Evolutionary conservation across 169 alveolate species (phyloP).

Genomic region (Plasmodium billcollinsi): DNA sequence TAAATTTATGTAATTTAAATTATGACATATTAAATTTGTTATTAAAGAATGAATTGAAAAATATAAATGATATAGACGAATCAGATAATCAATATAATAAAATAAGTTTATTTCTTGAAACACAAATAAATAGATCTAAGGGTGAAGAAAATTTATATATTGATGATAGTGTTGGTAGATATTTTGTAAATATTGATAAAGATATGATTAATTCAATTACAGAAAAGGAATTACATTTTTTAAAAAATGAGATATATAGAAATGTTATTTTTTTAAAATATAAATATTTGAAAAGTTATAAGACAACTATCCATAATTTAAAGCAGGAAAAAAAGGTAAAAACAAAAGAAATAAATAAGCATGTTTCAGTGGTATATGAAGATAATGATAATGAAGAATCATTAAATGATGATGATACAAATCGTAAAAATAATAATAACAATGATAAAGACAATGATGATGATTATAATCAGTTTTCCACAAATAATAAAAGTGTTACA

Average conservation of each 20-base stretch:
- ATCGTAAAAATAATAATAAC: background rate
- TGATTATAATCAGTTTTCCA: background rate
- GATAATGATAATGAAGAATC: slow-evolving; percentile 1
- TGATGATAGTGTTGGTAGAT: slow-evolving; percentile 65
- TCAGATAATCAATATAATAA: slow-evolving; percentile 33
- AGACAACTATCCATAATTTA: slow-evolving; percentile 30
- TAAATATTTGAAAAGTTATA: slow-evolving; percentile 34
- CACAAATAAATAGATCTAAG: slow-evolving; percentile 2
- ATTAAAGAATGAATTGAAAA: slow-evolving; percentile 16
- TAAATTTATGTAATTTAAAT: slow-evolving; percentile 55
- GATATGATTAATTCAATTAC: slow-evolving; percentile 29
- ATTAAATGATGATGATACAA: background rate
- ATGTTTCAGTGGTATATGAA: slow-evolving; percentile 61
- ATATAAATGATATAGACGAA: slow-evolving; percentile 11
- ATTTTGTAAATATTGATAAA: slow-evolving; percentile 24
- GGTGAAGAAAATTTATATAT: slow-evolving; percentile 18
- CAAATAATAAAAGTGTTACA: background rate
- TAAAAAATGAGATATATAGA: slow-evolving; percentile 40
- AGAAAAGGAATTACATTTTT: slow-evolving; percentile 38
- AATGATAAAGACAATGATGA: background rate
- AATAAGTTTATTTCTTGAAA: slow-evolving; percentile 40
- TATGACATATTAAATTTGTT: slow-evolving; percentile 43
- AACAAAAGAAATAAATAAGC: slow-evolving; percentile 50
- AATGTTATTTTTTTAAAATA: slow-evolving; percentile 44
- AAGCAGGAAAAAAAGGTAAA: slow-evolving; percentile 26